Percentiles rank a stretch among this genome's conserved stretches.
These are phyloP conservation scores for Wickerhamiella cacticola DNA, from an alignment of 805 yeast species.

Conservation along the genomic window DNA sequence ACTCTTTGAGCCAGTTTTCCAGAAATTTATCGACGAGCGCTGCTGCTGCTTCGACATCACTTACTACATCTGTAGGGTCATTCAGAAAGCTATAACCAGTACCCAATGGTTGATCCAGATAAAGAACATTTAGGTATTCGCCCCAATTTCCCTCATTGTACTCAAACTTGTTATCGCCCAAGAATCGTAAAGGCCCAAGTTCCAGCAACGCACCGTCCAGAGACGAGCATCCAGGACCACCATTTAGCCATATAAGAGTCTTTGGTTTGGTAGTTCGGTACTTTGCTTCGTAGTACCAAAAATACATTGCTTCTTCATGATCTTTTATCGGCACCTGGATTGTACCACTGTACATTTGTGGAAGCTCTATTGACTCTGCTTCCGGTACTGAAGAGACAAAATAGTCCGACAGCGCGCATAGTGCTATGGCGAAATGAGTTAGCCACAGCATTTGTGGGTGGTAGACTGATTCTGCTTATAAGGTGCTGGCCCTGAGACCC, in stretches of 20 bases:
- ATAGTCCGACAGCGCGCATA: conserved; percentile 13
- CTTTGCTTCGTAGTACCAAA: conserved; percentile 51
- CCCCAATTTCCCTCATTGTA: conserved; percentile 75
- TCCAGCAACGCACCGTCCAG: conserved; percentile 96
- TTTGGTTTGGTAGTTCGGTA: conserved; percentile 26
- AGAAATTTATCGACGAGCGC: conserved; percentile 54
- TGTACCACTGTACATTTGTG: conserved; percentile 46
- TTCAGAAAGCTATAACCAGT: conserved; percentile 69
- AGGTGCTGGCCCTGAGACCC: too few species aligned
- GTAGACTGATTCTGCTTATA: too few species aligned
- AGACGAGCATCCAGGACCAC: conserved; percentile 98
- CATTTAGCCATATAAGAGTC: conserved; percentile 73
- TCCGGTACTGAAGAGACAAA: conserved; percentile 27
- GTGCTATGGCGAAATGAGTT: neutral
- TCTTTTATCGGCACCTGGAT: conserved; percentile 44
- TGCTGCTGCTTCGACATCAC: conserved; percentile 38
- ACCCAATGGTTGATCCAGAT: conserved; percentile 90
- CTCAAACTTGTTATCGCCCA: conserved; percentile 33
- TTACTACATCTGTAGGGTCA: conserved; percentile 34
- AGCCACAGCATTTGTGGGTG: neutral
- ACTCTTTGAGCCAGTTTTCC: conserved; percentile 49
- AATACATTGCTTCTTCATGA: conserved; percentile 48
- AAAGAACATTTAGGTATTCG: conserved; percentile 62
- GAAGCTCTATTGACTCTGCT: conserved; percentile 21
- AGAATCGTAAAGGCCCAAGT: conserved; percentile 71